These are phyloP conservation scores for Cairneyella variabilis DNA, from an alignment of 495 filamentous ascomycete genomes.

Conservation along the genomic window DNA sequence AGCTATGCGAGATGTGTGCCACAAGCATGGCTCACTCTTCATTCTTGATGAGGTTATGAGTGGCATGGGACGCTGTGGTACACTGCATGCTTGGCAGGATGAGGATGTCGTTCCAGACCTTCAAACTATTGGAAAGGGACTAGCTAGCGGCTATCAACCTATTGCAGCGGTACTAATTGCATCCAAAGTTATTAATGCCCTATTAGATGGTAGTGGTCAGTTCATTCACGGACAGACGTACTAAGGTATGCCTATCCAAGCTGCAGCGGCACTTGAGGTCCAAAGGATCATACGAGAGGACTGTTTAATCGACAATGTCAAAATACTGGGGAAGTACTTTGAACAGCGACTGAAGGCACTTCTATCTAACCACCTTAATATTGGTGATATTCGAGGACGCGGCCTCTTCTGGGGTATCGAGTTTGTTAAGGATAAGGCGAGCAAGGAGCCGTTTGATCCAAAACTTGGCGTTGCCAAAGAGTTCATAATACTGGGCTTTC, in stretches of 20 bases:
- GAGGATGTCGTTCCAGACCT: constrained; percentile 62
- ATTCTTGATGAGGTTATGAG: constrained; percentile 80
- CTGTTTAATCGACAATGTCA: constrained; percentile 50
- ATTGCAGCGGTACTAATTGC: constrained; percentile 57
- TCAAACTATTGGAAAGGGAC: constrained; percentile 65
- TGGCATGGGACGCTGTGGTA: constrained; percentile 68
- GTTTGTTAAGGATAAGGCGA: constrained; percentile 48
- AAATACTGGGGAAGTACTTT: constrained; percentile 45
- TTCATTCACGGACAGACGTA: constrained; percentile 61
- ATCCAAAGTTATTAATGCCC: constrained; percentile 46
- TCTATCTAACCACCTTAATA: constrained; percentile 47
- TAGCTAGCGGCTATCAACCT: constrained; percentile 59
- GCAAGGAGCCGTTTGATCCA: constrained; percentile 43
- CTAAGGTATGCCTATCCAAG: constrained; percentile 55
- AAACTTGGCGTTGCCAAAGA: constrained; percentile 35
- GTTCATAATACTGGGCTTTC: constrained; percentile 52
- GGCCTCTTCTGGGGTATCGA: constrained; percentile 63
- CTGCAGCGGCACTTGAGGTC: constrained; percentile 57
- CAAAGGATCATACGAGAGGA: constrained; percentile 55
- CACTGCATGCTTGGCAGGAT: constrained; percentile 64
- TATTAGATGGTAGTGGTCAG: constrained; percentile 51
- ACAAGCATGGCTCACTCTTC: constrained; percentile 61
- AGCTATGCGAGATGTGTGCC: constrained; percentile 59
- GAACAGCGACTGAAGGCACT: constrained; percentile 37
- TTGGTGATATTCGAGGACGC: constrained; percentile 61